Conservation (phyloP, 2,329 filamentous ascomycete genomes). For the Cercospora sp. region DNA sequence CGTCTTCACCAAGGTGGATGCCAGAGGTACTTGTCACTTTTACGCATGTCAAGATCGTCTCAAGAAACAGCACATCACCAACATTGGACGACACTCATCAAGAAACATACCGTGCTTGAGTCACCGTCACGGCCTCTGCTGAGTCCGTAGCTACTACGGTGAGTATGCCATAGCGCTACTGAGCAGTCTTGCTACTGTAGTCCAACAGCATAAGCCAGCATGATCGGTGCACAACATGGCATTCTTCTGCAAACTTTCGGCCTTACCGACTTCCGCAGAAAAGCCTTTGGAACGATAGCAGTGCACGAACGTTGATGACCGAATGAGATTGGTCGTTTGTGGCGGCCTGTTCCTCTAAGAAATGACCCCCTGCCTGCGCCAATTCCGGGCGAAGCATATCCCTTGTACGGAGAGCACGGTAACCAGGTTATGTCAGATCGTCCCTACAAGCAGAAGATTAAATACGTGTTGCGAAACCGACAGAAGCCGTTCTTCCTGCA, state of each 20-base stretch:
- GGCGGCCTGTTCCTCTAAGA: neutral
- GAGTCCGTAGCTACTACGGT: neutral
- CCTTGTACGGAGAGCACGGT: slow-evolving; percentile 11
- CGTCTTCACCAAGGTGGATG: neutral
- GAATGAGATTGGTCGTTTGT: neutral
- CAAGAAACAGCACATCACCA: too few species aligned
- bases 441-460: neutral
- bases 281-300: neutral
- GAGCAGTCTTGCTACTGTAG: neutral
- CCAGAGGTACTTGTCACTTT: neutral
- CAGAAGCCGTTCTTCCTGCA: slow-evolving; percentile 5
- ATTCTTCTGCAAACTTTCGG: neutral
- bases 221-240: neutral
- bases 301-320: neutral
- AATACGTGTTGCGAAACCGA: neutral
- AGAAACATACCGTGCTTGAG: too few species aligned
- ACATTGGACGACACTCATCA: too few species aligned
- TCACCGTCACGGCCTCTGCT: too few species aligned
- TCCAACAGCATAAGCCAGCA: neutral
- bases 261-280: neutral
- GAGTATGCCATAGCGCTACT: neutral
- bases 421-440: slow-evolving; percentile 2
- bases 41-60: too few species aligned
- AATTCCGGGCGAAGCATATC: slow-evolving; percentile 9
- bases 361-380: neutral